A percentile compares a stretch with the other conserved stretches of the same genome.
phyloP scores from a whole-genome alignment of 2,329 filamentous ascomycete species.

The Metarhizium sp. region DNA sequence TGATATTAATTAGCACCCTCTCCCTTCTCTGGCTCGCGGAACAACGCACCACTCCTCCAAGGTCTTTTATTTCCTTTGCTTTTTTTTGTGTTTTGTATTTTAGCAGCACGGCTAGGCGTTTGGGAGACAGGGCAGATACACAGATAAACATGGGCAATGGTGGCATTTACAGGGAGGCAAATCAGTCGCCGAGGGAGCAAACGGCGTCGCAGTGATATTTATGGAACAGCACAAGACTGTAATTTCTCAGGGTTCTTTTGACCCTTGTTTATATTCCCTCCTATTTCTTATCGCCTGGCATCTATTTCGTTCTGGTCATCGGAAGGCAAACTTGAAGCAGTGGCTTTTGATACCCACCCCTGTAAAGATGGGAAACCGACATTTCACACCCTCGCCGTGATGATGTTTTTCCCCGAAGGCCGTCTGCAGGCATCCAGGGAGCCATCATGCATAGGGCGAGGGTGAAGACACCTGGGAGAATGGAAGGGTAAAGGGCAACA shows the following conservation, averaged over 20 bases:
- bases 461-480: background rate
- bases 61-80: background rate
- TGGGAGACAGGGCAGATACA: background rate
- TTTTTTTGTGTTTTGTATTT: background rate
- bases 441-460: background rate
- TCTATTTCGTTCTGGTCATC: background rate
- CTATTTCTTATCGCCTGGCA: background rate
- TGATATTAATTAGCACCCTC: background rate
- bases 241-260: background rate
- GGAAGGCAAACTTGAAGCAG: background rate
- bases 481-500: background rate
- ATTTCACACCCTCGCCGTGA: background rate
- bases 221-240: background rate
- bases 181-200: background rate
- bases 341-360: background rate
- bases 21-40: background rate
- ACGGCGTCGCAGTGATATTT: background rate
- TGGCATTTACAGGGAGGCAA: background rate
- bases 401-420: background rate
- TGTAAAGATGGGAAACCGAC: background rate
- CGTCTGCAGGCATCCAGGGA: too few species aligned
- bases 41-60: background rate
- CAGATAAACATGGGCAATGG: conserved; percentile 1
- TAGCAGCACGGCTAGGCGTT: conserved; percentile 5
- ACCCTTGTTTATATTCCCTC: background rate